These are phyloP conservation scores for Hansenula sp. DNA, from an alignment of 1,139 yeast genomes.

Conservation along the genomic window DNA sequence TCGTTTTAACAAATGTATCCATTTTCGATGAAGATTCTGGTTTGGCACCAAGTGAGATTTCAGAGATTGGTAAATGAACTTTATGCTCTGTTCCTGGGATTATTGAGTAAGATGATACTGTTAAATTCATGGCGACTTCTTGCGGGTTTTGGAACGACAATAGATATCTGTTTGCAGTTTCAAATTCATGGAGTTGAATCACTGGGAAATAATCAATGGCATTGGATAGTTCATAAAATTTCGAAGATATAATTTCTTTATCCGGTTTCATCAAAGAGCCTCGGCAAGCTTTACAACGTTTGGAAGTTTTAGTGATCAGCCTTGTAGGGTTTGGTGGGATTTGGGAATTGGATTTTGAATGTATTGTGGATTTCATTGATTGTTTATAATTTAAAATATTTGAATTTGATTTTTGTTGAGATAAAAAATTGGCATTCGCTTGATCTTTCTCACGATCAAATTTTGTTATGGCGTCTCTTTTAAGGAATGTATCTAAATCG, in stretches of 20 bases:
- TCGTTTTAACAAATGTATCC: slow-evolving; percentile 18
- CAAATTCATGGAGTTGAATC: slow-evolving; percentile 9
- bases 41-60: slow-evolving; percentile 16
- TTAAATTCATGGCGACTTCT: slow-evolving; percentile 10
- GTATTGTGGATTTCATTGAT: slow-evolving; percentile 1
- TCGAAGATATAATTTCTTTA: slow-evolving; percentile 23
- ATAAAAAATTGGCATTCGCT: not conserved
- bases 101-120: slow-evolving; percentile 12
- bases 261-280: slow-evolving; percentile 24
- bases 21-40: slow-evolving; percentile 19
- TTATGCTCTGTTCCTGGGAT: slow-evolving; percentile 5
- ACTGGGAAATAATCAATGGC: slow-evolving; percentile 27
- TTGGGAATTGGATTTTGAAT: not conserved
- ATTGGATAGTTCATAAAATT: slow-evolving; percentile 22
- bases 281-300: slow-evolving; percentile 28
- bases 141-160: slow-evolving; percentile 16
- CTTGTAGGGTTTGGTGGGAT: slow-evolving; percentile 12
- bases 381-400: slow-evolving; percentile 10
- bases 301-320: slow-evolving; percentile 20
- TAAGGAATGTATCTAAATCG: slow-evolving; percentile 11
- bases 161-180: not conserved
- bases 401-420: not conserved
- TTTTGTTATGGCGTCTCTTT: slow-evolving; percentile 6
- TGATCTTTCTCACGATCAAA: slow-evolving; percentile 7
- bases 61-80: slow-evolving; percentile 24